phyloP scores from a whole-genome alignment of 2,329 filamentous ascomycete species.

The Diaporthe sp. region DNA sequence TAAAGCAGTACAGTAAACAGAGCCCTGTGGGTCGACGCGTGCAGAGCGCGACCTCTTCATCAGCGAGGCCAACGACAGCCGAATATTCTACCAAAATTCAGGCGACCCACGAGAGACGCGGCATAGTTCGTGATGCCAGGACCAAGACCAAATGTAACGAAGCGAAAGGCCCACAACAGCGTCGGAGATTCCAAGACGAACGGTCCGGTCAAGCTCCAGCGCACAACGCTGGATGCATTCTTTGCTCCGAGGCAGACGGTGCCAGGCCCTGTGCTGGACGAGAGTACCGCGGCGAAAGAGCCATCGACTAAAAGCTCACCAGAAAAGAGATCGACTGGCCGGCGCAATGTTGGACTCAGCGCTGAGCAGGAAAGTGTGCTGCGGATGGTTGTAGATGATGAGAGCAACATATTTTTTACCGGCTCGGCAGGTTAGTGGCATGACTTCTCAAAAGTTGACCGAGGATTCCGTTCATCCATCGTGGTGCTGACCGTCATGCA shows the following conservation, averaged over 20 bases:
- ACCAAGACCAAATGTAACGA: not conserved
- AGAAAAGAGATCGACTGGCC: no score
- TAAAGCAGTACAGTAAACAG: not conserved
- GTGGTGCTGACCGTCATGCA: conserved; percentile 46
- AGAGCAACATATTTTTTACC: conserved; percentile 83
- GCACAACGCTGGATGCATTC: conserved; percentile 23
- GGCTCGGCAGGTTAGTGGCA: conserved; percentile 65
- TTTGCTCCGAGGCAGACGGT: conserved; percentile 4
- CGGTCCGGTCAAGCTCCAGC: not conserved
- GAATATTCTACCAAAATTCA: not conserved
- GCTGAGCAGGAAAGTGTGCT: conserved; percentile 78
- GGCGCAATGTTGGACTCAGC: conserved; percentile 62
- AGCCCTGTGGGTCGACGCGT: conserved; percentile 29
- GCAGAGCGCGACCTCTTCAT: conserved; percentile 1
- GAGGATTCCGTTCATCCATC: not conserved
- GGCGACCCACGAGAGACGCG: not conserved
- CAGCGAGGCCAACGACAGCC: not conserved
- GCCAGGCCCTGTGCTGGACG: no score
- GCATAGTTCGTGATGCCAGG: not conserved
- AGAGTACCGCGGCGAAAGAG: not conserved
- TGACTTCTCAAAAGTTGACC: no score
- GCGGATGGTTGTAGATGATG: conserved; percentile 73
- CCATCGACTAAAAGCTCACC: no score
- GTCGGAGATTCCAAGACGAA: not conserved
- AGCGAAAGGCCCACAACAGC: not conserved